Percentiles rank a stretch among this genome's conserved stretches.
These are phyloP conservation scores for barley (Hordeum vulgare) DNA, from an alignment of 176 grass and related monocot species.

Conservation along the genomic window DNA sequence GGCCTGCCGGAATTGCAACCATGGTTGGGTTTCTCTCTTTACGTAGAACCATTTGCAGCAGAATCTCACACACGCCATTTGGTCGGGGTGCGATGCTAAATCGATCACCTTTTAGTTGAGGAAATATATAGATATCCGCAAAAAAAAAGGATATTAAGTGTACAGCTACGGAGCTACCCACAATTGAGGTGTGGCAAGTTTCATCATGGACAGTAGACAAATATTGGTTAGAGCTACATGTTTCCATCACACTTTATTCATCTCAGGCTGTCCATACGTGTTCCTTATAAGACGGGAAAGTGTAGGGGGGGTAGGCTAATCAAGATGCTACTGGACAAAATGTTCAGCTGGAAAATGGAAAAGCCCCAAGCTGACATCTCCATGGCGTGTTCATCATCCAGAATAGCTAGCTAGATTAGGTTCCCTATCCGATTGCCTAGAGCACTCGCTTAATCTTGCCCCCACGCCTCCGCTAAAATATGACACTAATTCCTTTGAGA, in stretches of 20 bases:
- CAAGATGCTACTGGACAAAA: conserved; percentile 32
- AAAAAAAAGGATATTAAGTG: background rate
- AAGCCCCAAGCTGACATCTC: conserved; percentile 19
- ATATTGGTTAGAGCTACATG: background rate
- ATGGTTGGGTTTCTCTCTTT: background rate
- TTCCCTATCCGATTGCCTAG: conserved; percentile 31
- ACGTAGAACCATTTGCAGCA: background rate
- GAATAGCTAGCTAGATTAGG: background rate
- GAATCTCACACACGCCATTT: conserved; percentile 26
- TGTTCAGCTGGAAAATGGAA: conserved; percentile 1
- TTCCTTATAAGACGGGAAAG: background rate
- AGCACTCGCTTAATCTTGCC: conserved; percentile 1
- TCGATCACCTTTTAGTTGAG: background rate
- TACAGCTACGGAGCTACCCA: too few species aligned
- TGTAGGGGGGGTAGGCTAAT: conserved; percentile 10
- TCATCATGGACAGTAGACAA: background rate
- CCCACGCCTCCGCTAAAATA: background rate
- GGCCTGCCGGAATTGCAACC: background rate
- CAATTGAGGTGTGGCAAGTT: background rate
- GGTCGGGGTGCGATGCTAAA: background rate
- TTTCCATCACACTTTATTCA: background rate
- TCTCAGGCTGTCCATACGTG: background rate
- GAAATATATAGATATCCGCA: background rate
- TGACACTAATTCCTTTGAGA: background rate
- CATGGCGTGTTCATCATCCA: conserved; percentile 7